These are phyloP conservation scores for Trichoderma endophyticum DNA, from an alignment of 2,329 filamentous ascomycete genomes.

Conservation along the genomic window DNA sequence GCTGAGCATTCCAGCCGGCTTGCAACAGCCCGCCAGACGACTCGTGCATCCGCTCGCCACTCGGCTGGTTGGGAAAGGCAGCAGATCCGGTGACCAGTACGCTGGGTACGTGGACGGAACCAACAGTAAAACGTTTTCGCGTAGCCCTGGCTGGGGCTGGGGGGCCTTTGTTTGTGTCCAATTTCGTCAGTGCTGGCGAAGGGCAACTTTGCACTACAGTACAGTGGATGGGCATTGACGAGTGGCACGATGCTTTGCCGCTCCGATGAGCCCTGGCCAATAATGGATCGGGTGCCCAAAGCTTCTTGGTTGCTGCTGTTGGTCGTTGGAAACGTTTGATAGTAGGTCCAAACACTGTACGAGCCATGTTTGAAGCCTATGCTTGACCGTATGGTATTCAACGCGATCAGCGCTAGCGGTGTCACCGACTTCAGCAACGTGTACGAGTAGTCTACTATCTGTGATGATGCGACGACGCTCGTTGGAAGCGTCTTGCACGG, in stretches of 20 bases:
- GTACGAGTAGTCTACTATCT: background rate
- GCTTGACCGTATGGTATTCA: background rate
- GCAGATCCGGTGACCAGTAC: background rate
- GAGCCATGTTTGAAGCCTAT: background rate
- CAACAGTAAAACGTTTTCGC: background rate
- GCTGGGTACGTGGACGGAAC: background rate
- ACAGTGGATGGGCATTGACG: background rate
- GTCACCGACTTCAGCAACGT: background rate
- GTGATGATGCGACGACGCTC: background rate
- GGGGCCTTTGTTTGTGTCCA: background rate
- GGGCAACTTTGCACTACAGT: background rate
- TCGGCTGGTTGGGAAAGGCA: background rate
- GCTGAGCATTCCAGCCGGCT: conserved; percentile 10
- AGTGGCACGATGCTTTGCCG: background rate
- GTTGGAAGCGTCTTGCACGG: background rate
- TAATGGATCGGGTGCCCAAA: background rate
- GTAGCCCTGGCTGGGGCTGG: background rate
- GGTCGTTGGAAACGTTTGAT: background rate
- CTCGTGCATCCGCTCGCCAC: background rate
- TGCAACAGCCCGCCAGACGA: background rate
- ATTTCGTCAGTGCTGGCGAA: background rate
- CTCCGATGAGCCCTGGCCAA: background rate
- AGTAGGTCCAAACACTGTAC: background rate
- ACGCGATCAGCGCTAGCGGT: background rate
- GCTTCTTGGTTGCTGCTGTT: background rate